Conservation (phyloP, 2,329 filamentous ascomycete genomes). For the Aspergillus clavatus region DNA sequence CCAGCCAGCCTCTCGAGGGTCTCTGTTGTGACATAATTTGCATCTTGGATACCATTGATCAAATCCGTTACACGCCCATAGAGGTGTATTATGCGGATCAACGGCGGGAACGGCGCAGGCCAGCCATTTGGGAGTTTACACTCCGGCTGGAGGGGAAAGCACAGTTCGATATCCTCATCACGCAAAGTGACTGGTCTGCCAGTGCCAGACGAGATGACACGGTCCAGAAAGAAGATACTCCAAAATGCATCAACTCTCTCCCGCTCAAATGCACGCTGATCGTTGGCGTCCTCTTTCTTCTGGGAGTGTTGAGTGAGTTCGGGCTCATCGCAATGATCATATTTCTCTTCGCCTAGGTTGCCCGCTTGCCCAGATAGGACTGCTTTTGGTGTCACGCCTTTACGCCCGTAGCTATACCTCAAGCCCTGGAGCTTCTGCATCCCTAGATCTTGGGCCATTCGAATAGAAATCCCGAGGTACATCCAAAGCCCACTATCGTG, state of each 20-base stretch:
- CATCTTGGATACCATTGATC: slow-evolving; percentile 72
- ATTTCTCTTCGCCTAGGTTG: slow-evolving; percentile 37
- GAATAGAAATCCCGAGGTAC: slow-evolving; percentile 83
- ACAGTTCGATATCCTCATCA: slow-evolving; percentile 79
- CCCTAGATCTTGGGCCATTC: slow-evolving; percentile 74
- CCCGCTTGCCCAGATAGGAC: slow-evolving; percentile 44
- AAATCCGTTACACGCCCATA: slow-evolving; percentile 81
- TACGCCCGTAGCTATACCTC: slow-evolving; percentile 50
- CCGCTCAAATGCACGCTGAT: slow-evolving; percentile 64
- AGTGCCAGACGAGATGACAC: slow-evolving; percentile 81
- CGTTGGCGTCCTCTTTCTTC: slow-evolving; percentile 46
- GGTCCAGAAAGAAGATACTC: slow-evolving; percentile 82
- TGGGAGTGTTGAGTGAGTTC: slow-evolving; percentile 28
- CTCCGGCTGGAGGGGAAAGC: slow-evolving; percentile 57
- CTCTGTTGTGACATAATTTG: slow-evolving; percentile 68
- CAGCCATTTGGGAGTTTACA: slow-evolving; percentile 55
- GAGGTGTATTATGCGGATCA: slow-evolving; percentile 79
- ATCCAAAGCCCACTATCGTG: slow-evolving; percentile 91
- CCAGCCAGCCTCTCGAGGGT: slow-evolving; percentile 65
- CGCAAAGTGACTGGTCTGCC: slow-evolving; percentile 77
- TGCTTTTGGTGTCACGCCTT: slow-evolving; percentile 53
- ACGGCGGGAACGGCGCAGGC: slow-evolving; percentile 72
- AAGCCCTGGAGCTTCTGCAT: slow-evolving; percentile 77
- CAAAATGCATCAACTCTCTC: slow-evolving; percentile 85
- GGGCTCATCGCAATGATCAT: slow-evolving; percentile 39